Evolutionary conservation across 768 basidiomycete genomes (phyloP), one percentile per base, ranked within the genome.

Genomic region (Russula sp.): DNA sequence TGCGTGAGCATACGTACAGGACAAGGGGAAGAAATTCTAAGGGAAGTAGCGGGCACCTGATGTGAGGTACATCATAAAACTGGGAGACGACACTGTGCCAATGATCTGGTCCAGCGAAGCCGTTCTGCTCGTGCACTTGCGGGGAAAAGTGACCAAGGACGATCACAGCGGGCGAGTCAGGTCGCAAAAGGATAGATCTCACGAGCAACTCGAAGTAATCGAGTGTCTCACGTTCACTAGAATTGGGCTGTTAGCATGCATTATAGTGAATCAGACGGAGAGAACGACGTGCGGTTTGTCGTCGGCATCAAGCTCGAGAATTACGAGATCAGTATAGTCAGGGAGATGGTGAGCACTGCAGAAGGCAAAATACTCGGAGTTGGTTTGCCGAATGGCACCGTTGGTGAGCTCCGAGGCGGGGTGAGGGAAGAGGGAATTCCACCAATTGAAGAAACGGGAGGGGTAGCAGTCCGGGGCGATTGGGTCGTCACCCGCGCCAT

Each of bases 381-480:
- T 88, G 22, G 95, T 94, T 53, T 86, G 85, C 16, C 93, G 82
- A 82, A 95, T 89, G 4, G 96, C 96, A 39, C 96, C 96, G 73
- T 99, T 99, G 32, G 96, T 99, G 67, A 99, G 82, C 72, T 98
- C 95, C 11, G 95, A 93, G 2, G 94, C 95, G 0, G 96, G 96
- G 73, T 99, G 93, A 0, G 96, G 97, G 75, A 99, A 99, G n/a
- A 98, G 83, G 57, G 79, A 81, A 75, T 95, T 93, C 91, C 96
- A 97, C 96, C 97, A 99, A 54, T 87, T 78, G 78, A 98, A 98
- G 77, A 98, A 91, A 56, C 84, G 84, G n/a, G 90, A 86, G 1
- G 97, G 96, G 74, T 98, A 99, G 73, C 96, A 95, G 65, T 75
- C 75, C 0, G 89, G 79, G 0, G 90, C 83, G 59, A 97, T 78